Conservation (phyloP, 768 basidiomycete species). For the Multifurca ochricompacta region DNA sequence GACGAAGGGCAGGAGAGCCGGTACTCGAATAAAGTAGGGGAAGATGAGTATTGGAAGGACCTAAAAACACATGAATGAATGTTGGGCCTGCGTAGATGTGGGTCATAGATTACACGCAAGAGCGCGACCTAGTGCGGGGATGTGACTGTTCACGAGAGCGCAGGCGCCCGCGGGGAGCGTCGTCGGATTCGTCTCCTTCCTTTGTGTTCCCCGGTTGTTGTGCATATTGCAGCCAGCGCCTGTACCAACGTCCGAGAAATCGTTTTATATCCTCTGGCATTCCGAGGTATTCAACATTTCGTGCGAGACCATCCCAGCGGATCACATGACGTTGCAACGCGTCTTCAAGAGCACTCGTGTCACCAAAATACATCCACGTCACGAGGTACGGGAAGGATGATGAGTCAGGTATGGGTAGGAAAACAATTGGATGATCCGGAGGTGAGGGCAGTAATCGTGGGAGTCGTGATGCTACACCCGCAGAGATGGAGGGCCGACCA, state of each 20-base stretch:
- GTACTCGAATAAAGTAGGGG: not conserved
- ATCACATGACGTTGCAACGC: conserved; percentile 57
- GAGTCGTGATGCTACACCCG: conserved; percentile 40
- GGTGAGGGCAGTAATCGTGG: conserved; percentile 62
- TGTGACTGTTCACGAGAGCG: not conserved
- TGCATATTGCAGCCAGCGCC: conserved; percentile 42
- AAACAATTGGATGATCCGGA: conserved; percentile 58
- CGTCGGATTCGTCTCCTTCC: conserved; percentile 5
- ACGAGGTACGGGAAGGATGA: conserved; percentile 63
- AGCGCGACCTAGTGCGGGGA: conserved; percentile 5
- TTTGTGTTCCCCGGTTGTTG: not conserved
- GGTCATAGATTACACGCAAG: not conserved
- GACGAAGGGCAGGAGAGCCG: not conserved
- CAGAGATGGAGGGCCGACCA: conserved; percentile 28
- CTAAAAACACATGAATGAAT: not conserved
- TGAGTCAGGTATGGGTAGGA: conserved; percentile 69
- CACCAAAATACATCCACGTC: conserved; percentile 80
- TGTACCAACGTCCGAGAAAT: conserved; percentile 71
- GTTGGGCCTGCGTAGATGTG: not conserved
- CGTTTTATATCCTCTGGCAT: conserved; percentile 68
- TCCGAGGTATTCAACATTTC: conserved; percentile 85
- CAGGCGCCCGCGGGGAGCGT: conserved; percentile 6
- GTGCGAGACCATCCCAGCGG: conserved; percentile 80
- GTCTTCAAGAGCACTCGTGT: conserved; percentile 54
- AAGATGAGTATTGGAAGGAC: not conserved